Percentiles rank a stretch among this genome's conserved stretches.
Conservation (phyloP, 164 flowering plant species). For the Paratinospora sagittata region DNA sequence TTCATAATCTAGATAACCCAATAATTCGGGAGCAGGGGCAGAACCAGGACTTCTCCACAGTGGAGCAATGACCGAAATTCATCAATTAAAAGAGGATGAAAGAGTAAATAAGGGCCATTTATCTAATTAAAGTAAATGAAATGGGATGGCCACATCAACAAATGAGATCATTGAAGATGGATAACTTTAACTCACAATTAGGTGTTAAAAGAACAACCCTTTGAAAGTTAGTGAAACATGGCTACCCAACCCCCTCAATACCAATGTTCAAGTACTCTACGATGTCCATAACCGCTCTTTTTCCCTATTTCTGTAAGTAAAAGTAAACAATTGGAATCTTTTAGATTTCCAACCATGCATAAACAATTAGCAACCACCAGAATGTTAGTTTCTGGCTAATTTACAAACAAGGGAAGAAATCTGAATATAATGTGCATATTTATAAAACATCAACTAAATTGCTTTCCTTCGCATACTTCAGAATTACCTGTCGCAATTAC, state of each 20-base stretch:
- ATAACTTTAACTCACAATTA: too few relatives aligned
- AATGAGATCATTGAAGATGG: background rate
- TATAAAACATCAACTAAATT: background rate
- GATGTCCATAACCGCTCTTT: too few relatives aligned
- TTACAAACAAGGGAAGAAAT: background rate
- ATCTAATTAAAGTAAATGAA: background rate
- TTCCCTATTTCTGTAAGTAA: too few relatives aligned
- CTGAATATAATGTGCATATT: background rate
- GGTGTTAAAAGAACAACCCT: too few relatives aligned
- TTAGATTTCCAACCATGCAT: too few relatives aligned
- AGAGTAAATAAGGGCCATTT: background rate
- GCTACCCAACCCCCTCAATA: too few relatives aligned
- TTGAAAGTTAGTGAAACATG: too few relatives aligned
- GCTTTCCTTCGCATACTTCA: too few relatives aligned
- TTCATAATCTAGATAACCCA: background rate
- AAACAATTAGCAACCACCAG: too few relatives aligned
- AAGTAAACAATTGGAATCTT: too few relatives aligned
- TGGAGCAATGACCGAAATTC: background rate
- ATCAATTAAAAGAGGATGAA: background rate
- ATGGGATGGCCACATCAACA: background rate
- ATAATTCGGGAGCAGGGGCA: background rate
- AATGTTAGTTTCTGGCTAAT: background rate
- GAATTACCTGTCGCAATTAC: background rate
- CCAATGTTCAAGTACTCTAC: too few relatives aligned
- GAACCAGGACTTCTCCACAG: background rate